Base-by-base conservation (phyloP, 768 basidiomycete species). In the Tricholoma terreum region DNA sequence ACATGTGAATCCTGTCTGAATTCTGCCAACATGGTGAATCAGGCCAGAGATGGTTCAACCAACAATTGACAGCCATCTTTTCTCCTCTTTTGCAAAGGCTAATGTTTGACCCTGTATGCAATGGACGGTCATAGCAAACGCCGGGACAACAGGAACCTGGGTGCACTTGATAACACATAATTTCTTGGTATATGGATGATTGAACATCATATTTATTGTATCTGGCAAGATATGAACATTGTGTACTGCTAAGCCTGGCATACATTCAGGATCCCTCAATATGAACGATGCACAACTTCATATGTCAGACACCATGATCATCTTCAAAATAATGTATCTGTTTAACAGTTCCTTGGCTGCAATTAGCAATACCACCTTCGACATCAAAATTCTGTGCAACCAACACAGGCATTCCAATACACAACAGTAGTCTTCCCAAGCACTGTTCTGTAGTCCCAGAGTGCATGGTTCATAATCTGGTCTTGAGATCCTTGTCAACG, bases 341-440 rank as follows among this genome's bases (percentile, higher is more conserved):
- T 15, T 56, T 59, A 0, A 75, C 14, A 3, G 33, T 67, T 0
- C 74, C 74, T 0, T 43, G 51, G 15, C 61, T 61, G 0, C 76
- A 77, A 62, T 77, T 78, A 0, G 77, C 71, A 33, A 77, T 55
- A 0, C 77, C 76, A 6, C 64, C 62, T 21, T 66, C 54, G 0
- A 78, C 68, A 48, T 77, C 75, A 55, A 66, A 75, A 50, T 77
- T 79, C n/a, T 72, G 65, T 0, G 63, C 54, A 0, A 79, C 57
- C 49, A 77, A 65, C 0, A 79, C 71, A 0, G 74, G 75, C 75
- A 79, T 77, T 0, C 76, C 77, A 4, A 71, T 63, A 0, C 69
- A 71, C 0, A 80, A 46, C 0, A 75, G 77, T 1, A 78, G 50
- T 8, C 60, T 56, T 0, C 73, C 70, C 0, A 76, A 61, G 0